Percentiles rank a stretch among this genome's conserved stretches.
These are phyloP conservation scores for Verticillium albo-atrum DNA, from an alignment of 2,329 filamentous ascomycete species.

Conservation along the genomic window DNA sequence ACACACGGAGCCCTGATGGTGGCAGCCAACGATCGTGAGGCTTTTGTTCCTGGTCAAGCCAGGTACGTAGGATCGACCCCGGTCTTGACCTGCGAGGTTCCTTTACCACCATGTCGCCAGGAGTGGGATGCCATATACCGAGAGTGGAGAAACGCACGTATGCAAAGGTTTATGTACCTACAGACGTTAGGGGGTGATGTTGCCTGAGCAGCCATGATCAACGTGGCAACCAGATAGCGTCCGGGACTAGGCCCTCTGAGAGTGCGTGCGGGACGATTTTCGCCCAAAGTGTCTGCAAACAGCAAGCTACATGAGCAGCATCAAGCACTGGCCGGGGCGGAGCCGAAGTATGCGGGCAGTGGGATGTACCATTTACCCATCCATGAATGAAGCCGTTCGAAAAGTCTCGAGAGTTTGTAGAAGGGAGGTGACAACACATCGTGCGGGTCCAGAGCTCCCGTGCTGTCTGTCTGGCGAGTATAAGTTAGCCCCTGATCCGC, in stretches of 20 bases:
- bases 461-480: constrained; percentile 23
- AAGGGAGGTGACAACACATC: constrained; percentile 11
- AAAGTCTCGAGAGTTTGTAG: not conserved
- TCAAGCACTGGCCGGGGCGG: not conserved
- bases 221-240: constrained; percentile 27
- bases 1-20: not conserved
- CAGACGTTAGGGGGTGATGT: constrained; percentile 9
- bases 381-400: not conserved
- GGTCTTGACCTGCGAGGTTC: not conserved
- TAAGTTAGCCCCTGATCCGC: constrained; percentile 32
- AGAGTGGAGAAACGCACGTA: constrained; percentile 1
- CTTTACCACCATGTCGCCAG: not conserved
- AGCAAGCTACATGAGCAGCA: not conserved
- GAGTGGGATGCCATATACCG: constrained; percentile 1
- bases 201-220: constrained; percentile 19
- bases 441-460: constrained; percentile 9
- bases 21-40: constrained; percentile 1
- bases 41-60: constrained; percentile 1
- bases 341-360: constrained; percentile 1
- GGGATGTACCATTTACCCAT: not conserved
- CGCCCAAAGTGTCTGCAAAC: constrained; percentile 6
- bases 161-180: not conserved
- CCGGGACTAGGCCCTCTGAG: constrained; percentile 2
- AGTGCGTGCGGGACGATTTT: not conserved
- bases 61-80: not conserved